These are phyloP conservation scores for Colletotrichum scovillei DNA, from an alignment of 2,329 filamentous ascomycete genomes.

Conservation along the genomic window DNA sequence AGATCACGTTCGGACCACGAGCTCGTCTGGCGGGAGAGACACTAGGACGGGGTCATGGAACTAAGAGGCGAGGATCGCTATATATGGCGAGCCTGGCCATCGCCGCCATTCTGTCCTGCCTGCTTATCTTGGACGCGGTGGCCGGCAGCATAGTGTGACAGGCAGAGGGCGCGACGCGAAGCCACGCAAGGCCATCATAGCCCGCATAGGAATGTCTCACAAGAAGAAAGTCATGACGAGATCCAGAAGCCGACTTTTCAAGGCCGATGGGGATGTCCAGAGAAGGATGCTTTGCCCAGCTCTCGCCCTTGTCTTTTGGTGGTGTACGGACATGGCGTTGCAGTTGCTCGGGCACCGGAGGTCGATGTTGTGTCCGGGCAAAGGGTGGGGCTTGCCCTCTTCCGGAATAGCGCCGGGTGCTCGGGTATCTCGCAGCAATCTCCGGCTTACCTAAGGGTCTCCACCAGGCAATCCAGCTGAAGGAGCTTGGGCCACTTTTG, in stretches of 20 bases:
- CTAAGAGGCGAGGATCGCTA: conserved; percentile 4
- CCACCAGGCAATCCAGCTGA: background rate
- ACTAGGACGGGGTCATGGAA: background rate
- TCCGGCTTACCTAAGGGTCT: background rate
- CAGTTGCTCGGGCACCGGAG: conserved; percentile 22
- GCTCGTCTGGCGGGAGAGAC: background rate
- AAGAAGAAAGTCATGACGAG: background rate
- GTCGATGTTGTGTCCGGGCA: conserved; percentile 22
- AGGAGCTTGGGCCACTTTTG: background rate
- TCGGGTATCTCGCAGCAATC: conserved; percentile 4
- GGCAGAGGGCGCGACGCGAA: conserved; percentile 4
- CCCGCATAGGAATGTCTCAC: conserved; percentile 14
- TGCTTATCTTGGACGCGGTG: background rate
- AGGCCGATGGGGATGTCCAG: conserved; percentile 36
- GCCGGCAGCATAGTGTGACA: background rate
- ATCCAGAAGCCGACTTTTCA: background rate
- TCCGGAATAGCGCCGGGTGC: conserved; percentile 14
- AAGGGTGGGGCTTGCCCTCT: background rate
- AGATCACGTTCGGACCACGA: conserved; percentile 18
- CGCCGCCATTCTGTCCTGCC: background rate
- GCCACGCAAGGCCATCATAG: background rate
- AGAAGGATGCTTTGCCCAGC: conserved; percentile 6
- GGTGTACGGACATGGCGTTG: conserved; percentile 10
- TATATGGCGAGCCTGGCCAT: conserved; percentile 9
- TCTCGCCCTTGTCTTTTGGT: background rate